phyloP scores from a whole-genome alignment of 2,329 filamentous ascomycete genomes.

The Colletotrichum lini region DNA sequence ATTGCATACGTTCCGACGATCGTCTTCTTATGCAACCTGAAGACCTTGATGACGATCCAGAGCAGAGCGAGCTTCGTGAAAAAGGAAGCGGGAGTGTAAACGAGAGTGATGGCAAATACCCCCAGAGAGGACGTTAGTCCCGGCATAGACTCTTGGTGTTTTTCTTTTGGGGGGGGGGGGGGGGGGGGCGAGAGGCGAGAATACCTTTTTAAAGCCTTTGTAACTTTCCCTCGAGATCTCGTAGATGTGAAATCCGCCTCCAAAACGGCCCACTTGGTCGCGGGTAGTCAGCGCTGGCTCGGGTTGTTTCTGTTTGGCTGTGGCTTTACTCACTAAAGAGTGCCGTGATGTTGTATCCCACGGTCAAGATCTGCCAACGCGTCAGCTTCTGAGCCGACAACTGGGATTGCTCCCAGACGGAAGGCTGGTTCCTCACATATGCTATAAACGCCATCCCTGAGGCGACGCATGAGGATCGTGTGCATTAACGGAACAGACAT shows the following conservation, averaged over 20 bases:
- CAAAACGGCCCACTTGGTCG: slow-evolving; percentile 47
- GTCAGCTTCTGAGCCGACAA: slow-evolving; percentile 1
- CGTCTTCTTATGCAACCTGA: slow-evolving; percentile 57
- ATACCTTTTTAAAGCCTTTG: slow-evolving; percentile 53
- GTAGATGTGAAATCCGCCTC: slow-evolving; percentile 54
- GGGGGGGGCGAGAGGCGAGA: neutral
- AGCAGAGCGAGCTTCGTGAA: slow-evolving; percentile 57
- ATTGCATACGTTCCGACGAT: slow-evolving; percentile 56
- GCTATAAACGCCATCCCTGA: slow-evolving; percentile 31
- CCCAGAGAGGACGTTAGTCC: slow-evolving; percentile 25
- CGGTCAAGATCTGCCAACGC: slow-evolving; percentile 45
- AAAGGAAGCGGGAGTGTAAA: slow-evolving; percentile 61
- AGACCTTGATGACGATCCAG: slow-evolving; percentile 59
- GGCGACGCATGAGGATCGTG: neutral
- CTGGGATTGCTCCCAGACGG: neutral
- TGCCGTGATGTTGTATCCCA: slow-evolving; percentile 48
- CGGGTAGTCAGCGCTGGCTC: neutral
- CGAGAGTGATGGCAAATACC: slow-evolving; percentile 58
- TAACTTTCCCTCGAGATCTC: slow-evolving; percentile 50
- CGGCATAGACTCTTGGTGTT: rapidly evolving
- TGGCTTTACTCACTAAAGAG: slow-evolving; percentile 44
- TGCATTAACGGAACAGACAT: too few relatives aligned
- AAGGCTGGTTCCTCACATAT: slow-evolving; percentile 11
- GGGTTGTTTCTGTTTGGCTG: too few relatives aligned
- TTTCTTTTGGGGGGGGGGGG: too few relatives aligned